These are phyloP conservation scores for Paspalum notatum DNA, from an alignment of 176 grass and related monocot genomes.

Conservation along the genomic window DNA sequence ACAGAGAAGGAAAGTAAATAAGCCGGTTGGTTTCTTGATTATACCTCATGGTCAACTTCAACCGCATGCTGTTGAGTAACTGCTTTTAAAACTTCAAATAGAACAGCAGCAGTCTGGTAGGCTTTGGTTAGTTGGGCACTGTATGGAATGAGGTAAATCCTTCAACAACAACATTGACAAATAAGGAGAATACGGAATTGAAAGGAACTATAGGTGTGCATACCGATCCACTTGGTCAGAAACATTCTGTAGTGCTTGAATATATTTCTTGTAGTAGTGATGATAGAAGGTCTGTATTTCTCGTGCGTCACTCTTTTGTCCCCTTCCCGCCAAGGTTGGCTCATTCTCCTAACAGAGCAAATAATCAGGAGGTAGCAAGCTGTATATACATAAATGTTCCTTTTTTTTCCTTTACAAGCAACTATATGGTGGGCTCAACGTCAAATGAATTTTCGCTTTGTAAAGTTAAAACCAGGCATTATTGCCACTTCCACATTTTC, in stretches of 20 bases:
- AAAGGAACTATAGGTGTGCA: conserved; percentile 15
- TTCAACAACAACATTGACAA: conserved; percentile 7
- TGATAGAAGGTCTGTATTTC: conserved; percentile 96
- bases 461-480: background rate
- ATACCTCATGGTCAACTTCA: conserved; percentile 93
- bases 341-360: conserved; percentile 62
- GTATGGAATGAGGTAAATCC: conserved; percentile 41
- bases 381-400: background rate
- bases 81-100: conserved; percentile 95
- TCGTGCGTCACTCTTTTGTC: conserved; percentile 75
- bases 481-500: conserved; percentile 1
- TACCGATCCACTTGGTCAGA: conserved; percentile 85
- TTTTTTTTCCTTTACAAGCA: background rate
- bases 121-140: conserved; percentile 88
- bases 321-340: conserved; percentile 77
- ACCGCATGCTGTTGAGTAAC: conserved; percentile 79
- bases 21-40: conserved; percentile 29
- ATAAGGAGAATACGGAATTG: conserved; percentile 32
- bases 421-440: background rate
- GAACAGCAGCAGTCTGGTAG: conserved; percentile 87
- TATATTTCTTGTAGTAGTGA: conserved; percentile 86
- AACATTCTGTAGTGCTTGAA: conserved; percentile 81
- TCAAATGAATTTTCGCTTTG: background rate
- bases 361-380: conserved; percentile 20
- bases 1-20: conserved; percentile 20